Conservation (phyloP, 75 land plant genomes). For the Cunninghamia lanceolata region DNA sequence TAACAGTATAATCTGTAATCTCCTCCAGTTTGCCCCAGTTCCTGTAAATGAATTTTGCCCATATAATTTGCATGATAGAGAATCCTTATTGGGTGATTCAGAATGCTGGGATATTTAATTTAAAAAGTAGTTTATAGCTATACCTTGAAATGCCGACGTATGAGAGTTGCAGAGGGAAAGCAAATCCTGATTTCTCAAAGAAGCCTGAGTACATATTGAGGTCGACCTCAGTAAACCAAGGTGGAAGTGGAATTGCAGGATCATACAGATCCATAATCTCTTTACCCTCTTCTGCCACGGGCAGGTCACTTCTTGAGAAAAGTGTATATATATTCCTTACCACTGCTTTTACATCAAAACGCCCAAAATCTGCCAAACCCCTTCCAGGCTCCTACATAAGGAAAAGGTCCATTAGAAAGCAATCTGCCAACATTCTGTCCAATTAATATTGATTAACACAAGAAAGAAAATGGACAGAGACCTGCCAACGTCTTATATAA, state of each 20-base stretch:
- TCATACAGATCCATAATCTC: conserved; percentile 66
- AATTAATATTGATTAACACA: not conserved
- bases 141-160: conserved; percentile 21
- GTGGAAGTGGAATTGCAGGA: conserved; percentile 43
- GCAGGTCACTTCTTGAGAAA: conserved; percentile 54
- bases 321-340: conserved; percentile 56
- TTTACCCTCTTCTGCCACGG: conserved; percentile 42
- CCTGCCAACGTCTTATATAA: conserved; percentile 51
- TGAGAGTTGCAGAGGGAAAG: conserved; percentile 46
- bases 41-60: conserved; percentile 11
- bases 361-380: conserved; percentile 78
- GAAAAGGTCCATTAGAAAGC: not conserved
- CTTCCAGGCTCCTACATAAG: conserved; percentile 58
- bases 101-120: not conserved
- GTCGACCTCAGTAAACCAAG: conserved; percentile 67
- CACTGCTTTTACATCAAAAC: conserved; percentile 61
- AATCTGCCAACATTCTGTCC: not conserved
- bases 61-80: not conserved
- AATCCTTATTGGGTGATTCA: not conserved
- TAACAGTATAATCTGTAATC: conserved; percentile 18
- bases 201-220: conserved; percentile 36
- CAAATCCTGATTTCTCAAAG: conserved; percentile 57
- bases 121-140: not conserved
- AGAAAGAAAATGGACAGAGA: not conserved
- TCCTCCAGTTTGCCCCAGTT: conserved; percentile 3